These are phyloP conservation scores for Mycena maculata DNA, from an alignment of 768 basidiomycete species.

Conservation along the genomic window DNA sequence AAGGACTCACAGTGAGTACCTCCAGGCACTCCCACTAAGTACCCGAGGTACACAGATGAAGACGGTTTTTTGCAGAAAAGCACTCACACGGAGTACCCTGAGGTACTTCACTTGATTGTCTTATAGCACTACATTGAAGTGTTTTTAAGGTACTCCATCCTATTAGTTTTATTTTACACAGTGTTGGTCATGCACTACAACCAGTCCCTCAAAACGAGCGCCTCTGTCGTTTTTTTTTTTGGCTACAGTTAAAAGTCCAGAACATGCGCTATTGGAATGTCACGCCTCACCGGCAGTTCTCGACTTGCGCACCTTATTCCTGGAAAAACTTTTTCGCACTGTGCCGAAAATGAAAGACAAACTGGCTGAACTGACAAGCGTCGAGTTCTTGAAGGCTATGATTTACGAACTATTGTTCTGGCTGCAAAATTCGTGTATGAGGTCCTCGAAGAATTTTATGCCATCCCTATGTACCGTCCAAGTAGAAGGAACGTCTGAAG, in stretches of 20 bases:
- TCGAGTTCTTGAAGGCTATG: conserved; percentile 7
- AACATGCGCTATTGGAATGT: conserved; percentile 6
- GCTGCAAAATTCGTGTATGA: conserved; percentile 10
- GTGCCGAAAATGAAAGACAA: not conserved
- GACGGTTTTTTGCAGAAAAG: too few relatives aligned
- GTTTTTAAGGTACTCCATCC: too few relatives aligned
- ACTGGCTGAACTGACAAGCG: not conserved
- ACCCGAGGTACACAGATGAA: too few relatives aligned
- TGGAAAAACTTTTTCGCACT: not conserved
- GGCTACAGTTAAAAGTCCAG: not conserved
- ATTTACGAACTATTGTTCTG: conserved; percentile 5
- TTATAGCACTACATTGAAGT: too few relatives aligned
- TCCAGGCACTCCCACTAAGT: too few relatives aligned
- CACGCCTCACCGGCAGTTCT: not conserved
- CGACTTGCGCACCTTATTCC: not conserved
- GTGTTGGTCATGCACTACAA: too few relatives aligned
- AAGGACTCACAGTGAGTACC: too few relatives aligned
- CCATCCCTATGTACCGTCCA: not conserved
- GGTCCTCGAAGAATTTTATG: conserved; percentile 7
- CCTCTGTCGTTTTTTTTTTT: not conserved
- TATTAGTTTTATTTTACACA: too few relatives aligned
- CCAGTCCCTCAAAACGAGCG: too few relatives aligned
- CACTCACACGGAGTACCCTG: too few relatives aligned
- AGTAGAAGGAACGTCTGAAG: not conserved
- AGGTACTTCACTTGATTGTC: too few relatives aligned